Evolutionary conservation across 257 asterid species (phyloP), one percentile per base, ranked within the genome.

Genomic region (Anisodus acutangulus): DNA sequence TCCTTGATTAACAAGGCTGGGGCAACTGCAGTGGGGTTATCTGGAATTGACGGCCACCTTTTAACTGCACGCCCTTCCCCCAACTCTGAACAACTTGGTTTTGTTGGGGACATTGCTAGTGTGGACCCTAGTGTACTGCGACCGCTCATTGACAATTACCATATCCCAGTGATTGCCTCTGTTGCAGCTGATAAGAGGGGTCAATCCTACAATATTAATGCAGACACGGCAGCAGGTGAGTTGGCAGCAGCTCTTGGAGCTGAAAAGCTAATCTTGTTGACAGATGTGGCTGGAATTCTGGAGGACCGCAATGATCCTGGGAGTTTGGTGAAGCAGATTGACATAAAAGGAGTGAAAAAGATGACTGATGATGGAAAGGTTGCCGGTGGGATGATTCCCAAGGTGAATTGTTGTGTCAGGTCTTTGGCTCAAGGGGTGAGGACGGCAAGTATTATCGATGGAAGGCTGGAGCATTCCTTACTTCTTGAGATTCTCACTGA

Each of bases 381-480:
- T 51, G 94, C 85, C 1, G 95, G 98, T 79, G 97, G 97, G 86
- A 93, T 94, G 98, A 92, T 94, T 63, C 98, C 97, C 0, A 93
- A 94, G 85, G 95, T 94, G 5, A 89, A 89, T 82, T 94, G 97
- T 79, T 93, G 97, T 5, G 90, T 94, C 78, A 91, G 97, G 88
- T 91, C 97, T 54, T 78, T 94, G 10, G 95, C 95, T 59, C 98
- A 93, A 88, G 98, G 97, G 76, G 98, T 94, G 22, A 84, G 89
- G 82, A 94, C 97, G 0, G 90, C 95, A 0, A 93, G 97, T 87
- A 94, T 93, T 59, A 93, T 94, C 3, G 98, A 93, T 31, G 97
- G 97, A 63, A 88, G 97, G 78, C 69, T 93, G 89, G 89, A 93
- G 84, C 98, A 94, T 86, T 93, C 97, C 0, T 78, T 94, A 26